Evolutionary conservation across 495 filamentous ascomycete genomes (phyloP).

Genomic region (Aspergillus asperescens): DNA sequence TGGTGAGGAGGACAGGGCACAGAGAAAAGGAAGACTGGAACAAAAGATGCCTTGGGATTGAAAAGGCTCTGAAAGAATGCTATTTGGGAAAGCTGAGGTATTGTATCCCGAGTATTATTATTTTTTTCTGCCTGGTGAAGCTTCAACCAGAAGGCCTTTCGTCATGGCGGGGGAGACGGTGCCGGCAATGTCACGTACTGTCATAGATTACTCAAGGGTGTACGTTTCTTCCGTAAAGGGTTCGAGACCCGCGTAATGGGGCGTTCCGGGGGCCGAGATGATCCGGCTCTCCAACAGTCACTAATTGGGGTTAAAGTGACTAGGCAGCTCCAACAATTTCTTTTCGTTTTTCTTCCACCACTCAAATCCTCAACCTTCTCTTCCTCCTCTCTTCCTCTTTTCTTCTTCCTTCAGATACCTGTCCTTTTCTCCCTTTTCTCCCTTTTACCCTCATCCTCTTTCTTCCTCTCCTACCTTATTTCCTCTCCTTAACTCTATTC

Average conservation of each 20-base stretch:
- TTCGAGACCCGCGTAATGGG: not conserved
- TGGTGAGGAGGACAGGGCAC: not conserved
- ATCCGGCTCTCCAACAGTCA: not conserved
- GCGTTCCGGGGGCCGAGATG: conserved; percentile 4
- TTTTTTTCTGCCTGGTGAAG: conserved; percentile 27
- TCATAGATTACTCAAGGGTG: not conserved
- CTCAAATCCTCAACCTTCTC: conserved; percentile 1
- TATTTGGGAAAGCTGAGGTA: not conserved
- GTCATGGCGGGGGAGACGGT: conserved; percentile 22
- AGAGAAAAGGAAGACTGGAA: not conserved
- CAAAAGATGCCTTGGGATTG: not conserved
- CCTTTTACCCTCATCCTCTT: conserved; percentile 10
- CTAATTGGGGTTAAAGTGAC: not conserved
- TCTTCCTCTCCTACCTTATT: conserved; percentile 1
- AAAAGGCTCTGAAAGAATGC: no score
- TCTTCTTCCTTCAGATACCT: not conserved
- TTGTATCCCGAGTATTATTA: conserved; percentile 7
- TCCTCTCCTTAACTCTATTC: not conserved
- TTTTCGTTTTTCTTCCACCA: not conserved
- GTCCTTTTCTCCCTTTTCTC: conserved; percentile 13
- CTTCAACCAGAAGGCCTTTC: conserved; percentile 15
- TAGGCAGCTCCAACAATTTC: not conserved
- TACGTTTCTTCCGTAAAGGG: not conserved
- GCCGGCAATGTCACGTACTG: not conserved
- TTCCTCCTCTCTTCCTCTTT: not conserved